A percentile compares a stretch with the other conserved stretches of the same genome.
Evolutionary conservation across 2,329 filamentous ascomycete genomes (phyloP).

Genomic region (Verticillium isaacii): DNA sequence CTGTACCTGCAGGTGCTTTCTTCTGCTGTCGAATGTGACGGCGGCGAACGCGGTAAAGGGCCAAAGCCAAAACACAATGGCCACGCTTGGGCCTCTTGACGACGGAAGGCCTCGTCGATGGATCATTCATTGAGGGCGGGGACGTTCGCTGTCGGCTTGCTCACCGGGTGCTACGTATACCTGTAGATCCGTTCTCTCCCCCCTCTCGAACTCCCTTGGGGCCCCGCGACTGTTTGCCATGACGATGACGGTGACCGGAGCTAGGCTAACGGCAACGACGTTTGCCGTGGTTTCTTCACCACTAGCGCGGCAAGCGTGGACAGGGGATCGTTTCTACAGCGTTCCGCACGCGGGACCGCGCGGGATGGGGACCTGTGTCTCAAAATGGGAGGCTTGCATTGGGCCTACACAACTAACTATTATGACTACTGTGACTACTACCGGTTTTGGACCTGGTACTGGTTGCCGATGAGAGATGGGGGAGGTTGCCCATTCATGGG

Average conservation of each 20-base stretch:
- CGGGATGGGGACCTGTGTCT: not conserved
- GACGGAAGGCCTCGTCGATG: too few relatives aligned
- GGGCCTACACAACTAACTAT: not conserved
- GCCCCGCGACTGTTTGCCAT: not conserved
- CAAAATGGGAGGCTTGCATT: not conserved
- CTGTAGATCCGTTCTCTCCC: not conserved
- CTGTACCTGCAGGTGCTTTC: not conserved
- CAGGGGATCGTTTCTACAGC: not conserved
- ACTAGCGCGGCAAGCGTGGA: not conserved
- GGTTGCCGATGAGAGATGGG: not conserved
- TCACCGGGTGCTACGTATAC: not conserved
- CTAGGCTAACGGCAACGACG: not conserved
- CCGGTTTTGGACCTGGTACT: not conserved
- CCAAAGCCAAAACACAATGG: not conserved
- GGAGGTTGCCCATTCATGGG: not conserved
- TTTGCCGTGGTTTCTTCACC: not conserved
- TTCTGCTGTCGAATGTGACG: not conserved
- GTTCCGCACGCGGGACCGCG: not conserved
- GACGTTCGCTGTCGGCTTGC: not conserved
- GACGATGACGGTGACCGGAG: not conserved
- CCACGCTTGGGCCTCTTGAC: too few relatives aligned
- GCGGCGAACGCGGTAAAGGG: not conserved
- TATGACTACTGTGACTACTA: not conserved
- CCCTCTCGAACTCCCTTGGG: not conserved
- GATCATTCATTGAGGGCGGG: too few relatives aligned